Evolutionary conservation across 257 asterid species (phyloP).

Genomic region (Solanum infundibuliforme): DNA sequence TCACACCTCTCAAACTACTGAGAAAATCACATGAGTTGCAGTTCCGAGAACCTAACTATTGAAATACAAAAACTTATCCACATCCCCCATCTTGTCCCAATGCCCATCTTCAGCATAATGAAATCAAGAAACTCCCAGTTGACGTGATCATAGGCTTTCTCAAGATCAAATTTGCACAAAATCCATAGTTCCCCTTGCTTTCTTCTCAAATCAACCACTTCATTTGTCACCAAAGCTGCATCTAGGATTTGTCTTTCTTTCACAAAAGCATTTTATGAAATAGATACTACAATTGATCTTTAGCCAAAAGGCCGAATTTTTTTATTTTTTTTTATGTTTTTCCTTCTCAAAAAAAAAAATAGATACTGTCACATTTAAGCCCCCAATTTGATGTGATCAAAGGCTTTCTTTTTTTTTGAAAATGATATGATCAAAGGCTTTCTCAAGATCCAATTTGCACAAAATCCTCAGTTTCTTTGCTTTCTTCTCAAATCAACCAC

Average conservation of each 20-base stretch:
- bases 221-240: neutral
- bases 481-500: neutral
- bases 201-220: neutral
- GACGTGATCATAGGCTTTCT: neutral
- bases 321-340: too few relatives aligned
- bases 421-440: too few relatives aligned
- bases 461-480: neutral
- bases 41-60: neutral
- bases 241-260: neutral
- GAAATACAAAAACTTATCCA: neutral
- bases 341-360: too few relatives aligned
- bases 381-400: neutral
- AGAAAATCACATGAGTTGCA: neutral
- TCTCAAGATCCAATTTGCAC: neutral
- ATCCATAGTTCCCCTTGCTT: neutral
- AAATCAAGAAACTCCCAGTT: neutral
- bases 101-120: neutral
- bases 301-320: too few relatives aligned
- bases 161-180: neutral
- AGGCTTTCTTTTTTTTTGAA: too few relatives aligned
- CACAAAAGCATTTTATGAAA: neutral
- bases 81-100: neutral
- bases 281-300: neutral
- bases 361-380: neutral
- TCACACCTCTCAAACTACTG: neutral